These are phyloP conservation scores for Yamadazyma conglobata DNA, from an alignment of 1,139 yeast species.

Conservation along the genomic window DNA sequence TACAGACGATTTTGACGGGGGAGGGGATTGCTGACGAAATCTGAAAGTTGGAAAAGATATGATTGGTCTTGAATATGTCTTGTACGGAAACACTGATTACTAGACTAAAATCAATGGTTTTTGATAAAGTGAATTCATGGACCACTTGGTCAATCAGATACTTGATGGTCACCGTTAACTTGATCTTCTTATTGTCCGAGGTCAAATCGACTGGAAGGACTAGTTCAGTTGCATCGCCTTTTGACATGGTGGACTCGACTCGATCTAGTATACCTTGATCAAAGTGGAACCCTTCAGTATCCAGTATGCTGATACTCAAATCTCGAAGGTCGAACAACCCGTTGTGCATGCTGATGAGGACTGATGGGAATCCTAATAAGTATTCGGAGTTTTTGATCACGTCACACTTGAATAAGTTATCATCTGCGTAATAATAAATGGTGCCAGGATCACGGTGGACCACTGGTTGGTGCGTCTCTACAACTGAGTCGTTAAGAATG, in stretches of 20 bases:
- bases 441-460: constrained; percentile 5
- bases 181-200: constrained; percentile 25
- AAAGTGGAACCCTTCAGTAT: constrained; percentile 7
- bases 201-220: constrained; percentile 22
- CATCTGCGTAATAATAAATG: constrained; percentile 12
- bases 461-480: constrained; percentile 2
- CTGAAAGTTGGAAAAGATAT: constrained; percentile 63
- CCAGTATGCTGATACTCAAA: constrained; percentile 9
- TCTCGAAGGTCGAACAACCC: constrained; percentile 7
- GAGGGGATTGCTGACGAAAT: constrained; percentile 51
- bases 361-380: constrained; percentile 11
- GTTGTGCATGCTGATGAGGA: constrained; percentile 8
- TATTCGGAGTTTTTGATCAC: constrained; percentile 4
- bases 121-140: constrained; percentile 23
- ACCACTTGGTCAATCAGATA: constrained; percentile 24
- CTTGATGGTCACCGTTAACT: constrained; percentile 27
- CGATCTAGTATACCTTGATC: background rate
- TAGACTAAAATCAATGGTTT: constrained; percentile 48
- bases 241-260: constrained; percentile 13
- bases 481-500: constrained; percentile 12
- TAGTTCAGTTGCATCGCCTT: constrained; percentile 15
- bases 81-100: constrained; percentile 70
- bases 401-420: constrained; percentile 8
- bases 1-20: constrained; percentile 55
- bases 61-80: constrained; percentile 59